Evolutionary conservation across 2,329 filamentous ascomycete species (phyloP), one percentile per base, ranked within the genome.

Genomic region (Fusarium sp.): DNA sequence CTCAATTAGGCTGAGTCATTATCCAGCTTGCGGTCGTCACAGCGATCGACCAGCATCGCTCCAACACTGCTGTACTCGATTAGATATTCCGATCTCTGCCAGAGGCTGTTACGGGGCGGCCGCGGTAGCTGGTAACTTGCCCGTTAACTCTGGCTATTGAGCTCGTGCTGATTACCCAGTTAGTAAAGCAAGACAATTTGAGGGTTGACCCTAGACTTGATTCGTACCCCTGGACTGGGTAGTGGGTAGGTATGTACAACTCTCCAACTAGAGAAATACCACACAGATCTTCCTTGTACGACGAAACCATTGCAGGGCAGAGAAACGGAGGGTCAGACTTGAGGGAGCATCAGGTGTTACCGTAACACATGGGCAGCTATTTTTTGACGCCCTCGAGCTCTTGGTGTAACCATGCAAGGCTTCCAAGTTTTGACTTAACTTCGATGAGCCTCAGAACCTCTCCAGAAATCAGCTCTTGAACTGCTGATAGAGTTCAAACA

Each of bases 121-220:
- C n/a, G 10, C 34, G 19, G 15, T 22, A 24, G 22, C 34, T 31
- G 7, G 51, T 38, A 45, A 28, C 36, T 51, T 15, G 47, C 19
- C 9, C 19, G 21, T 24, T 13, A 44, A 39, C 22, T 24, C 36
- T 19, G n/a, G 19, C 44, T 34, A 53, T 46, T 22, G 26, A 28
- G n/a, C 56, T 66, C 62, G 61, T 62, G 50, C 36, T 50, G 31
- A 62, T 69, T 67, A 39, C 56, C 52, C 38, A 66, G 43, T 52
- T 42, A 40, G 65, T 69, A 57, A 53, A 62, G n/a, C 49, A 67
- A 67, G 46, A 55, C 52, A 62, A n/a, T 53, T 69, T 39, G 44
- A 34, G 45, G 34, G n/a, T 47, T 43, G n/a, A 21, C 13, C 31
- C 28, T 40, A 39, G 42, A 33, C 46, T 40, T 54, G 26, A 55